A percentile compares a stretch with the other conserved stretches of the same genome.
phyloP scores from a whole-genome alignment of 1,139 yeast genomes.

The Debaryomyces singareniensis region DNA sequence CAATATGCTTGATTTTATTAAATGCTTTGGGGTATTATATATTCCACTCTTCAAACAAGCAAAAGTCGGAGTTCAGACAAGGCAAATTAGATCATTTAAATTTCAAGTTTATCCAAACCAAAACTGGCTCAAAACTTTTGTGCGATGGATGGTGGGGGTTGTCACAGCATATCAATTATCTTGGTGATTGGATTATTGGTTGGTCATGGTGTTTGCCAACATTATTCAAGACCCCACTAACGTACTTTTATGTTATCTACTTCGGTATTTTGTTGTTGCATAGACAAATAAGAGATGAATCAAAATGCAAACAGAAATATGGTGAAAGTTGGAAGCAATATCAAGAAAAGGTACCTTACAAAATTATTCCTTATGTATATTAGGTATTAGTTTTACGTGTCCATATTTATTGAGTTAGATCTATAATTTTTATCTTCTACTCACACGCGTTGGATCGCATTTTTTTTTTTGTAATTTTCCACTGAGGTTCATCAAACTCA shows the following conservation, averaged over 20 bases:
- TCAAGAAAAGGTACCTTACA: constrained; percentile 74
- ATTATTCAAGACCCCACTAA: constrained; percentile 72
- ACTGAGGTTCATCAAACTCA: too few relatives aligned
- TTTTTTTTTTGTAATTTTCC: too few relatives aligned
- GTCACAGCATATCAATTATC: constrained; percentile 88
- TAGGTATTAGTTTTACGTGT: constrained; percentile 19
- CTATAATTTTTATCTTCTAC: too few relatives aligned
- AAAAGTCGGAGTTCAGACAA: constrained; percentile 76
- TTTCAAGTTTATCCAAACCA: constrained; percentile 62
- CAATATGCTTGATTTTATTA: constrained; percentile 34
- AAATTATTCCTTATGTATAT: constrained; percentile 84
- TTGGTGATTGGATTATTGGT: constrained; percentile 94
- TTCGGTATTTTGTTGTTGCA: constrained; percentile 79
- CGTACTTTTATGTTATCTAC: constrained; percentile 81
- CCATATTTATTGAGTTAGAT: too few relatives aligned
- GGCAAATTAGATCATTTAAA: constrained; percentile 62
- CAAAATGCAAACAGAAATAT: constrained; percentile 81
- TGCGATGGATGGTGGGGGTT: constrained; percentile 95
- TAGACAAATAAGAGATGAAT: constrained; percentile 87
- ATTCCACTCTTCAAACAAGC: constrained; percentile 77
- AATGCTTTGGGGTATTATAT: constrained; percentile 64
- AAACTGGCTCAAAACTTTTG: constrained; percentile 72
- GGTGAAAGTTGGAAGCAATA: constrained; percentile 83
- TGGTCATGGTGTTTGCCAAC: constrained; percentile 92
- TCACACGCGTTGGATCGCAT: too few relatives aligned